Evolutionary conservation across 2,329 filamentous ascomycete genomes (phyloP), one percentile per base, ranked within the genome.

Genomic region (Monosporascus sp.): DNA sequence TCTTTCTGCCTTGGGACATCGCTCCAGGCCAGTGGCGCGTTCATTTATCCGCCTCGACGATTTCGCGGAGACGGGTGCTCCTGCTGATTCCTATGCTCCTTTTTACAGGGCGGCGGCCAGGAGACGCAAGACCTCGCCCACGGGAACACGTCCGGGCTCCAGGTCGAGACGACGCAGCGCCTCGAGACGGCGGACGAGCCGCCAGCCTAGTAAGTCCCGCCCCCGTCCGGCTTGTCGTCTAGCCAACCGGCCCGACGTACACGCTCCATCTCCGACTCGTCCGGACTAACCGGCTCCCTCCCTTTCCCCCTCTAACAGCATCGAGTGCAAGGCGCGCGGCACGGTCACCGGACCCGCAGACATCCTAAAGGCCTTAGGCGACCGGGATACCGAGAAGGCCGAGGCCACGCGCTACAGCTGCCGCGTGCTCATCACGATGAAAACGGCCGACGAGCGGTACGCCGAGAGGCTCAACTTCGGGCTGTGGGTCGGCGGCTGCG

Each of bases 401-500:
- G 22, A 57, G 44, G 60, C 60, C 9, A 58, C 63, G 48, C 52
- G 55, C 15, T 58, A 58, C 37, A 62, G 53, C 35, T 65, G 63
- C 37, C 59, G 63, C n/a, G 55, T 65, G 5, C 55, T 63, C n/a
- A 55, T 68, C 28, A 61, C 63, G 3, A 66, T 68, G 65, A 62
- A 62, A 47, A 67, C 65, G 1, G 52, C 59, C 18, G 66, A 68
- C 40, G 58, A 63, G 49, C 61, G 66, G 45, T 68, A 68, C 50
- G 63, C 60, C 5, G 59, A 58, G 28, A 63, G 60, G 22, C 54
- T 67, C 44, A 68, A 67, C 49, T 51, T 62, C 7, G 58, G 64
- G 4, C 55, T 68, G 52, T 67, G 66, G 66, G 51, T 66, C 18
- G 63, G 63, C 31, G 63, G 64, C 37, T 67, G 66, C 55, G 49